Percentiles rank a stretch among this genome's conserved stretches.
Evolutionary conservation across 106 monocot species (phyloP).

Genomic region (Alisma plantagoaquatica): DNA sequence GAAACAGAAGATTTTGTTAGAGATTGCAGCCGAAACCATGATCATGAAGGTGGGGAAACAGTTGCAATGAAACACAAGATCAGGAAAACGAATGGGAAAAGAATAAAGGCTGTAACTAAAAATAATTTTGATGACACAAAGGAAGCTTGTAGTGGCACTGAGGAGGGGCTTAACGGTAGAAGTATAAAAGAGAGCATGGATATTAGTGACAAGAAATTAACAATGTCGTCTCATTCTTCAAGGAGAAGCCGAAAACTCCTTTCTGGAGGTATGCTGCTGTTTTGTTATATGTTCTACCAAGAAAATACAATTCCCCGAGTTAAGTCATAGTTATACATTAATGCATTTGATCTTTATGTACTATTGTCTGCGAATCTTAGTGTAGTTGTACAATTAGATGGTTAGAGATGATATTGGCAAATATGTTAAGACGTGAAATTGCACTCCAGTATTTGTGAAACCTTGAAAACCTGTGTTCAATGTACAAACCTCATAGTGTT

Average conservation of each 20-base stretch:
- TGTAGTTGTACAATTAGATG: no score
- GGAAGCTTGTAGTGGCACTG: slow-evolving; percentile 93
- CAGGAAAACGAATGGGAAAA: slow-evolving; percentile 31
- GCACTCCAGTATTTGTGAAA: no score
- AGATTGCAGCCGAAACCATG: slow-evolving; percentile 19
- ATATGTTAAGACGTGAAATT: no score
- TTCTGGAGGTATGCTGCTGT: slow-evolving; percentile 57
- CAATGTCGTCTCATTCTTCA: slow-evolving; percentile 25
- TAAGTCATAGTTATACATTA: no score
- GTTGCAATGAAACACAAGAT: slow-evolving; percentile 26
- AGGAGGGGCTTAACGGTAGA: slow-evolving; percentile 43
- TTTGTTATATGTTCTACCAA: no score
- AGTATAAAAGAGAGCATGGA: slow-evolving; percentile 35
- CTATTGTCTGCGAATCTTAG: no score
- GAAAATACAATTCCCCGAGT: no score
- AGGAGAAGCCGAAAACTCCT: slow-evolving; percentile 58
- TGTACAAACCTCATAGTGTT: no score
- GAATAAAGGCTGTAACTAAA: slow-evolving; percentile 16
- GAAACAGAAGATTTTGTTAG: slow-evolving; percentile 65
- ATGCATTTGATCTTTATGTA: no score
- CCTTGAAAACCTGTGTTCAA: no score
- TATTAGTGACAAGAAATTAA: slow-evolving; percentile 18
- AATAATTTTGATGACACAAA: slow-evolving; percentile 50
- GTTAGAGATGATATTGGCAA: no score
- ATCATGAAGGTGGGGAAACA: slow-evolving; percentile 12